Percentiles rank a stretch among this genome's conserved stretches.
These are phyloP conservation scores for Calocera cornea DNA, from an alignment of 768 basidiomycete species.

Conservation along the genomic window DNA sequence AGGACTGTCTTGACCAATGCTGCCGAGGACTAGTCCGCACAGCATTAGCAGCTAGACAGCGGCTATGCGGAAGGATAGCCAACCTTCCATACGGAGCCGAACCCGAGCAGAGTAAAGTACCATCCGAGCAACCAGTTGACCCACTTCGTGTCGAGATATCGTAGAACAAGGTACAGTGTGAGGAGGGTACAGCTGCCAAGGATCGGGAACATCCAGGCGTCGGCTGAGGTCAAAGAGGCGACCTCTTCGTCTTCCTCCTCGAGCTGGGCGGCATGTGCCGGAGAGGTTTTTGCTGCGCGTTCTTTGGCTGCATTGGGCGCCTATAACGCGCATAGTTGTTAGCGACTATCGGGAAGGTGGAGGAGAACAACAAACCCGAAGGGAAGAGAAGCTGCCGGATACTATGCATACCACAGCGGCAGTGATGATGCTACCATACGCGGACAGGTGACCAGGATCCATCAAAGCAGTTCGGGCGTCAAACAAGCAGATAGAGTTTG, in stretches of 20 bases:
- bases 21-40: constrained; percentile 27
- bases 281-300: neutral
- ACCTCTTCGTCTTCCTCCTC: neutral
- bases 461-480: neutral
- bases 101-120: constrained; percentile 53
- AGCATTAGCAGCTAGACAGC: constrained; percentile 1
- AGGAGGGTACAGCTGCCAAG: constrained; percentile 16
- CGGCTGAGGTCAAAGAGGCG: constrained; percentile 10
- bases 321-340: neutral
- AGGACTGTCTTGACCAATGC: constrained; percentile 11
- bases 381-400: neutral
- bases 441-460: neutral
- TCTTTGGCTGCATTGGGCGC: neutral
- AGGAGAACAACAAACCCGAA: neutral
- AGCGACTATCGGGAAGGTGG: neutral
- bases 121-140: constrained; percentile 59
- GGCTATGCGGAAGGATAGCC: constrained; percentile 14
- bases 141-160: constrained; percentile 38
- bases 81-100: constrained; percentile 59
- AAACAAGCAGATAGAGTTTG: neutral
- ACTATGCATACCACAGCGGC: neutral
- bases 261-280: neutral
- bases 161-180: constrained; percentile 19
- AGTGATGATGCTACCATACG: neutral
- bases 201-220: constrained; percentile 20